Evolutionary conservation across 140 eudicot species (phyloP), one percentile per base, ranked within the genome.

Genomic region (Cichorium intybus): DNA sequence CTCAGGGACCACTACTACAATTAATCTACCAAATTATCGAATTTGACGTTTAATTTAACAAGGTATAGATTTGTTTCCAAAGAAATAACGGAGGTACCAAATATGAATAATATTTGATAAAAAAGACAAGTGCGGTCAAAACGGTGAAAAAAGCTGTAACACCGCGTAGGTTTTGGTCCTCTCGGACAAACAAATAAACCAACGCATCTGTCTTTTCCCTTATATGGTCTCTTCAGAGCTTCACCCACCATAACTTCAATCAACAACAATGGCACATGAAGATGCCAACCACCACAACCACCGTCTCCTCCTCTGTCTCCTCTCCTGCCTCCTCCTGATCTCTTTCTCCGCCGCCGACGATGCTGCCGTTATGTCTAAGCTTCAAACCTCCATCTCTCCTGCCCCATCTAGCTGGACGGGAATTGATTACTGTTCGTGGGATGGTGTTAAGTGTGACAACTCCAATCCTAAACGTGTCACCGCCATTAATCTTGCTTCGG

Each of bases 361-460:
- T 59, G 46, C 76, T 56, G 10, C 79, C 62, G 84, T 75, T 62
- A 80, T 89, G 88, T 37, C 75, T 2, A 21, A 41, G 7, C 72
- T 89, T 59, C 57, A 31, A 49, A 4, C 72, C 60, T 15, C 80
- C 77, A 51, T 88, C 51, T 27, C 82, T 10, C 60, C 84, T 0
- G 8, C 77, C 24, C 95, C 91, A 15, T 0, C 85, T 12, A 81
- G 37, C 39, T 91, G 97, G 97, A 59, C 68, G 5, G 46, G 62
- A 35, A 8, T 71, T 54, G 64, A 79, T 23, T 79, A 18, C 83
- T 92, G 98, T 65, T 1, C n/a, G 0, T 92, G 99, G 99, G 26
- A 66, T 0, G 72, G 70, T 3, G 64, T 92, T 4, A 64, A 20
- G 3, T 92, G 99, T 62, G 99, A 92, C 78, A 15, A 43, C 63